phyloP scores from a whole-genome alignment of 345 rosid species.

The Acer negundo region DNA sequence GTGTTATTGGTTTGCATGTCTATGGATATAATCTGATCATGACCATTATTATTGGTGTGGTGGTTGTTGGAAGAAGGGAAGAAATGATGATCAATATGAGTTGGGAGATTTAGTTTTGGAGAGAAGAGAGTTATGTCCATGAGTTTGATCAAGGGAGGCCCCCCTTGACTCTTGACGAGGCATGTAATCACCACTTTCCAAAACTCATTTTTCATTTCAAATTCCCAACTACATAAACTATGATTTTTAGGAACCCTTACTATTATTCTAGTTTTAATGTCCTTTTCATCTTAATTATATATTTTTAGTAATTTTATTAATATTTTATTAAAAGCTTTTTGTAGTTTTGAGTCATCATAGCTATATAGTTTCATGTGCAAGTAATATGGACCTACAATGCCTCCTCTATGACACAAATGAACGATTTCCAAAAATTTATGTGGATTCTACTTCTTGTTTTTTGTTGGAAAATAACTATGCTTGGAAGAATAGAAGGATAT shows the following conservation, averaged over 20 bases:
- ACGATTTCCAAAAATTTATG: constrained; percentile 2
- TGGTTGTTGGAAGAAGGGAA: constrained; percentile 21
- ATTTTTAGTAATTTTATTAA: neutral
- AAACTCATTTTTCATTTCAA: constrained; percentile 36
- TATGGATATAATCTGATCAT: constrained; percentile 6
- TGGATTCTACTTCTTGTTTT: constrained; percentile 27
- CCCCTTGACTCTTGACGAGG: constrained; percentile 34
- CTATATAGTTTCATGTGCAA: constrained; percentile 4
- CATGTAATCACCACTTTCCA: constrained; percentile 14
- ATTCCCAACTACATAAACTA: constrained; percentile 32
- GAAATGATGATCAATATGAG: neutral
- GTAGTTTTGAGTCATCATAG: constrained; percentile 7
- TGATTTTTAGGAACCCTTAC: neutral
- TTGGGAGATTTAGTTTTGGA: constrained; percentile 20
- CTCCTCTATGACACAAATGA: constrained; percentile 3
- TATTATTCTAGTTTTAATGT: constrained; percentile 3
- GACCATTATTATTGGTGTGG: constrained; percentile 31
- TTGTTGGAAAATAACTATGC: constrained; percentile 11
- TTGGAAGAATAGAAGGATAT: constrained; percentile 18
- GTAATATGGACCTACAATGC: constrained; percentile 19
- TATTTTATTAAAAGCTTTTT: neutral
- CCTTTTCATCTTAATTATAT: constrained; percentile 23
- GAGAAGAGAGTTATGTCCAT: constrained; percentile 42
- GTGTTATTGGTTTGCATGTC: constrained; percentile 43
- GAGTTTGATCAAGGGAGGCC: constrained; percentile 28